These are phyloP conservation scores for Cyclotella cryptica DNA, from an alignment of 108 stramenopile species.

Conservation along the genomic window DNA sequence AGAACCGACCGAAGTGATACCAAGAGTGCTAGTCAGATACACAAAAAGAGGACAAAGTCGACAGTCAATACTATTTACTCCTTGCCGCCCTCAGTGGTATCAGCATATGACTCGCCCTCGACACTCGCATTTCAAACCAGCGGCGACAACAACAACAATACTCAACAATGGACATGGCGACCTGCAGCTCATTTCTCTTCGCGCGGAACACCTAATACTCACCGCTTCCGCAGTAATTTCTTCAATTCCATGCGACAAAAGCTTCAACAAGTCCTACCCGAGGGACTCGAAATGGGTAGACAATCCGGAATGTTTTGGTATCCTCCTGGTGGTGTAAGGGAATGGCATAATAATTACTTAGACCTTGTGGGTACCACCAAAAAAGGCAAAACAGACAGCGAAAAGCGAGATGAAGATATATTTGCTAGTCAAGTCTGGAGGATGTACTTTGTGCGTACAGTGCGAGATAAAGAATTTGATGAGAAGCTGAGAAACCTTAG, in stretches of 20 bases:
- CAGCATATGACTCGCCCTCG: constrained; percentile 27
- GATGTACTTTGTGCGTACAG: constrained; percentile 47
- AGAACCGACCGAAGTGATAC: neutral
- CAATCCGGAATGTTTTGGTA: constrained; percentile 57
- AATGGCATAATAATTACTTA: constrained; percentile 51
- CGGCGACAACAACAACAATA: neutral
- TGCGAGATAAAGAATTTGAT: constrained; percentile 77
- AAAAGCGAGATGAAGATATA: constrained; percentile 31
- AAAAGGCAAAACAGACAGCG: neutral
- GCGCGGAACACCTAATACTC: constrained; percentile 22
- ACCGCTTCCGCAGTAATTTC: constrained; percentile 20
- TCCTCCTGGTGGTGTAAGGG: constrained; percentile 48
- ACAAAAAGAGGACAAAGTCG: constrained; percentile 43
- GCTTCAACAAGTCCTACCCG: constrained; percentile 15
- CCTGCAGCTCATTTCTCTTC: constrained; percentile 39
- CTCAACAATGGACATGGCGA: constrained; percentile 51
- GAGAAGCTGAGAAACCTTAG: constrained; percentile 64
- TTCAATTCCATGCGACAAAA: constrained; percentile 30
- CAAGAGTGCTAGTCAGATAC: constrained; percentile 14
- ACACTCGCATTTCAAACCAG: constrained; percentile 34
- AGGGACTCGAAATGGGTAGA: constrained; percentile 29
- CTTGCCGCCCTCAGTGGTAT: constrained; percentile 4
- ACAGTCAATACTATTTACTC: constrained; percentile 45
- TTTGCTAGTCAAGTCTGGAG: constrained; percentile 48
- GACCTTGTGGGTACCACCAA: constrained; percentile 30